Conservation (phyloP, 768 basidiomycete species). For the Cantharellus anzutake region DNA sequence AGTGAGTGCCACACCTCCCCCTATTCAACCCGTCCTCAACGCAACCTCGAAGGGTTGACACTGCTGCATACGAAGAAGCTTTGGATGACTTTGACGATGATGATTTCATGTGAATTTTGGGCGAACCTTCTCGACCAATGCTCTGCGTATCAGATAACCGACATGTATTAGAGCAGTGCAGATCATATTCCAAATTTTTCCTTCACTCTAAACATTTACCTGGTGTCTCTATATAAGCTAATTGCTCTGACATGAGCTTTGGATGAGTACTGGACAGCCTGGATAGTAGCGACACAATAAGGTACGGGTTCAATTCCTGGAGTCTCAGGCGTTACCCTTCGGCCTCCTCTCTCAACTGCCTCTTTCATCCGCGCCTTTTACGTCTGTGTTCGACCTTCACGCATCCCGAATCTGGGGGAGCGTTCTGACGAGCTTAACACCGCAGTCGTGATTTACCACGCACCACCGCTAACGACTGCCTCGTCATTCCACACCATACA, state of each 20-base stretch:
- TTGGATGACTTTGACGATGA: conserved; percentile 78
- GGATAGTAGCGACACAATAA: too few species aligned
- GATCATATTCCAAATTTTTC: conserved; percentile 39
- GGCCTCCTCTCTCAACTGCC: too few species aligned
- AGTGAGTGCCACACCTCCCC: conserved; percentile 19
- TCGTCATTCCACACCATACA: too few species aligned
- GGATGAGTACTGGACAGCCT: too few species aligned
- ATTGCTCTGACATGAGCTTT: too few species aligned
- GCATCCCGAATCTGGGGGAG: too few species aligned
- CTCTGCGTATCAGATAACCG: background rate
- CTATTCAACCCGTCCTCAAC: too few species aligned
- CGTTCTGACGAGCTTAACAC: conserved; percentile 61
- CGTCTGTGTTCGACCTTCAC: too few species aligned
- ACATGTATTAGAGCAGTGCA: too few species aligned
- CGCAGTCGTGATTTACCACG: conserved; percentile 59
- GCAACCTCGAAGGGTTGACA: conserved; percentile 26
- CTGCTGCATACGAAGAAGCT: conserved; percentile 65
- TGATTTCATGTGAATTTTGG: conserved; percentile 69
- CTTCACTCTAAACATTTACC: conserved; percentile 19
- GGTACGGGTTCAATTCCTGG: too few species aligned
- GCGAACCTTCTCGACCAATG: background rate
- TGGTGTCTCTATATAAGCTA: conserved; percentile 41
- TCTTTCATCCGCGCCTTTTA: too few species aligned
- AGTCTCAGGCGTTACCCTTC: too few species aligned
- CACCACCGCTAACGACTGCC: conserved; percentile 63